A percentile compares a stretch with the other conserved stretches of the same genome.
phyloP scores from a whole-genome alignment of 495 filamentous ascomycete genomes.

The Bacidia gigantensis region DNA sequence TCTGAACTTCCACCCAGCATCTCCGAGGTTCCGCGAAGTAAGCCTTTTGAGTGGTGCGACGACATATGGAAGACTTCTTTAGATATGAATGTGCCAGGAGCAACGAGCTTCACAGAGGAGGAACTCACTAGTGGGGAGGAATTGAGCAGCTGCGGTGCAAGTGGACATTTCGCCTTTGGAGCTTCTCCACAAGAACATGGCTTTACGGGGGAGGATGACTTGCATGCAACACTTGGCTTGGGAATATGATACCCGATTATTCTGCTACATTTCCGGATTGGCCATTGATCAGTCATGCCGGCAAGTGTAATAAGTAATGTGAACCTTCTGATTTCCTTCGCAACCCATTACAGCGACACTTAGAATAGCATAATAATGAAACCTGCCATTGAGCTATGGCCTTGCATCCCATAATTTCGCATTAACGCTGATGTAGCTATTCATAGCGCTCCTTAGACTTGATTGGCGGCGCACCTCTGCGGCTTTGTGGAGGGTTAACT shows the following conservation, averaged over 20 bases:
- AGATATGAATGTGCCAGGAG: conserved; percentile 41
- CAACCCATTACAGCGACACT: not conserved
- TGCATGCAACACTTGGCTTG: conserved; percentile 11
- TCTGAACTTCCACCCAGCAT: conserved; percentile 12
- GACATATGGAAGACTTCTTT: conserved; percentile 29
- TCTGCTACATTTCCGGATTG: too few relatives aligned
- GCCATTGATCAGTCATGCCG: too few relatives aligned
- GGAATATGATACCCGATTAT: conserved; percentile 4
- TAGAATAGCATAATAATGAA: not conserved
- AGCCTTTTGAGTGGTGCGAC: conserved; percentile 28
- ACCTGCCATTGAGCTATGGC: not conserved
- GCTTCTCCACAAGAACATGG: conserved; percentile 13
- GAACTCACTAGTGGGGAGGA: conserved; percentile 41
- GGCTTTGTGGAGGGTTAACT: not conserved
- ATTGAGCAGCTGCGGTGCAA: conserved; percentile 12
- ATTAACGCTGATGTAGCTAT: not conserved
- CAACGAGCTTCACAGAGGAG: conserved; percentile 64
- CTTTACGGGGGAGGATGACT: conserved; percentile 14
- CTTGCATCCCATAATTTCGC: not conserved
- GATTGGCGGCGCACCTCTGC: not conserved
- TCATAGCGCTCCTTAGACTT: not conserved
- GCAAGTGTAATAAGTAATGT: too few relatives aligned
- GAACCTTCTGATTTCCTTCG: too few relatives aligned
- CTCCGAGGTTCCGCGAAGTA: too few relatives aligned
- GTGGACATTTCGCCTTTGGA: conserved; percentile 17